These are phyloP conservation scores for Naganishia sp. DNA, from an alignment of 1,284 basidiomycete species.

Conservation along the genomic window DNA sequence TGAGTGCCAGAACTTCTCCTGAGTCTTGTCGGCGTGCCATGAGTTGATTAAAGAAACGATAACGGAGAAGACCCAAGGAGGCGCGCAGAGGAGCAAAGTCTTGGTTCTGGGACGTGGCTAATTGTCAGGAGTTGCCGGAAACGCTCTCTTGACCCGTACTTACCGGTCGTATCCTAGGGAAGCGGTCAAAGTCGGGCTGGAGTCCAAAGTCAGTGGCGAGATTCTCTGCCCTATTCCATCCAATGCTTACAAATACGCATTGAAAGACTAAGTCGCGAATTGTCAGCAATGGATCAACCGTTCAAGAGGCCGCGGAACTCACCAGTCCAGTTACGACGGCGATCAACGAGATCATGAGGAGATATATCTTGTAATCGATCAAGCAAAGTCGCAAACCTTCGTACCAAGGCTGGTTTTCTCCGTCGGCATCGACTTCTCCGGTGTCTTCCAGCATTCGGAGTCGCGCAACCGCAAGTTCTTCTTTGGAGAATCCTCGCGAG, in stretches of 20 bases:
- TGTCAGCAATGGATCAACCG: neutral
- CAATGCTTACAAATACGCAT: slow-evolving; percentile 72
- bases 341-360: slow-evolving; percentile 36
- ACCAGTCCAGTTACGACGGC: slow-evolving; percentile 58
- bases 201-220: slow-evolving; percentile 21
- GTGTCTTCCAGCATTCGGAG: slow-evolving; percentile 71
- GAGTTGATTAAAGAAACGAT: slow-evolving; percentile 61
- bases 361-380: slow-evolving; percentile 56
- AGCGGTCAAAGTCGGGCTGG: slow-evolving; percentile 58
- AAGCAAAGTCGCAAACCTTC: slow-evolving; percentile 38
- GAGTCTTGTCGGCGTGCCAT: slow-evolving; percentile 65
- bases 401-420: slow-evolving; percentile 56
- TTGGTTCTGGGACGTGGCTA: slow-evolving; percentile 37
- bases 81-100: slow-evolving; percentile 66
- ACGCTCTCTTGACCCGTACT: neutral
- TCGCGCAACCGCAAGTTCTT: slow-evolving; percentile 67
- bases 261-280: slow-evolving; percentile 57
- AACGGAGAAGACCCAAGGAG: slow-evolving; percentile 72
- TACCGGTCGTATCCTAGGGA: slow-evolving; percentile 59
- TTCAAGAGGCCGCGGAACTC: neutral
- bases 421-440: slow-evolving; percentile 68
- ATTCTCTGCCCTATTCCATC: slow-evolving; percentile 36
- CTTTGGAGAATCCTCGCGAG: slow-evolving; percentile 64
- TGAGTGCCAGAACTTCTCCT: slow-evolving; percentile 62
- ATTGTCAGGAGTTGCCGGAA: neutral